Evolutionary conservation across 2,329 filamentous ascomycete species (phyloP), one percentile per base, ranked within the genome.

Genomic region (Alternaria sp.): DNA sequence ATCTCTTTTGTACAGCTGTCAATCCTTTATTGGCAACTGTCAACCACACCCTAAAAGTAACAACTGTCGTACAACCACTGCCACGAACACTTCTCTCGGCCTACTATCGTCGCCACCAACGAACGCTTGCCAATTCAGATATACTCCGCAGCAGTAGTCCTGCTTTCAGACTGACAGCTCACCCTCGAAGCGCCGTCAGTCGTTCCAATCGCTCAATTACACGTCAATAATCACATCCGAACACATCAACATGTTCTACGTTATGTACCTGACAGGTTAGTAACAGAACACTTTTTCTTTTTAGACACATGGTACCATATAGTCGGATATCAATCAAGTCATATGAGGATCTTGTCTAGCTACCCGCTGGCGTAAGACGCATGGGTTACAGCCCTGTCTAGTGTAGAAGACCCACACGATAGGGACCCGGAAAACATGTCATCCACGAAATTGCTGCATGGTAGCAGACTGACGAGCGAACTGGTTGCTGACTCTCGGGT

Each of bases 211-310:
- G 63, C 63, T 61, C 53, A 59, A 54, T 41, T 59, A 62, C 64
- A 69, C 65, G 63, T 70, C 66, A 59, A 71, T 65, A 43, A 42
- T 52, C 56, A 36, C 51, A 57, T 48, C 48, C 43, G 42, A 36
- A 47, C 46, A 57, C 32, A 16, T 59, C 63, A 75, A 62, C 64
- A 80, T 80, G 78, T 80, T 80, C 70, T 80, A 80, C 70, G 76
- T 79, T 63, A 79, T 80, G 77, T 80, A 80, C 69, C 75, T 80
- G 61, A 80, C 77, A 75, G 77, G 78, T 80, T 78, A 64, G 78
- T 68, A 22, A 49, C 54, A 24, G 36, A 41, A 12, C 14, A 11
- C 34, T 16, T 38, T 57, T 49, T 47, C 32, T 53, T 20, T 42
- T 44, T 36, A 34, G 46, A 30, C 41, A 51, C 26, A 9, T 12